These are phyloP conservation scores for Bolboschoenoplectus hybrid DNA, from an alignment of 202 grass and related monocot species.

Conservation along the genomic window DNA sequence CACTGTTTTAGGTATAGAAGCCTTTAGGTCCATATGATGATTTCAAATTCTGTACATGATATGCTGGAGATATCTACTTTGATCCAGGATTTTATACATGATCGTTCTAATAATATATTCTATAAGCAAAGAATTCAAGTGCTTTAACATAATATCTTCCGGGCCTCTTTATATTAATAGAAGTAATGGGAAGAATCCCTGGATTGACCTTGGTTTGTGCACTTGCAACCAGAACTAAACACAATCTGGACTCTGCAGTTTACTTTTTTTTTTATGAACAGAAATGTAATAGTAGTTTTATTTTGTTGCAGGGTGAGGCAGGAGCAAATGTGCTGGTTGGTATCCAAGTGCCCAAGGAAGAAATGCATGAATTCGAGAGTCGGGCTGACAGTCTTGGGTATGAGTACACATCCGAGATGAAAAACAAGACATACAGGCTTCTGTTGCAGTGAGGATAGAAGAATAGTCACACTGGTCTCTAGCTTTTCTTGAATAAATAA, in stretches of 20 bases:
- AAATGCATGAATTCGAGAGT: conserved; percentile 59
- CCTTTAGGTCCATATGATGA: background rate
- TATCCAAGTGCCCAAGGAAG: conserved; percentile 72
- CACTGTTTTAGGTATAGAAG: background rate
- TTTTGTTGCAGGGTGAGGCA: conserved; percentile 60
- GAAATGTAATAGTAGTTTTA: conserved; percentile 5
- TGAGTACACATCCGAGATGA: conserved; percentile 76
- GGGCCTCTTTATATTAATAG: background rate
- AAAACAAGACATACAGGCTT: conserved; percentile 74
- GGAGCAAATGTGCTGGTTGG: conserved; percentile 94
- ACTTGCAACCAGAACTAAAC: background rate
- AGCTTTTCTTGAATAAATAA: conserved; percentile 24
- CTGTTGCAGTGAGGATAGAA: conserved; percentile 53
- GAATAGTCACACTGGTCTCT: background rate
- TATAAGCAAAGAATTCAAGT: background rate
- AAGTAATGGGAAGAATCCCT: background rate
- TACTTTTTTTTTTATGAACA: background rate
- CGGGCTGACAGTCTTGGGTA: conserved; percentile 68
- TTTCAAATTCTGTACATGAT: conserved; percentile 7
- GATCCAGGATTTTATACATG: background rate
- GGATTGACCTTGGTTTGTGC: background rate
- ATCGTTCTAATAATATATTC: background rate
- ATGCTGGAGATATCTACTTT: background rate
- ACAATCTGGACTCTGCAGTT: background rate
- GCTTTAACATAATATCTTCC: background rate